phyloP scores from a whole-genome alignment of 306 rosid species.

The Cucumis hystrix region DNA sequence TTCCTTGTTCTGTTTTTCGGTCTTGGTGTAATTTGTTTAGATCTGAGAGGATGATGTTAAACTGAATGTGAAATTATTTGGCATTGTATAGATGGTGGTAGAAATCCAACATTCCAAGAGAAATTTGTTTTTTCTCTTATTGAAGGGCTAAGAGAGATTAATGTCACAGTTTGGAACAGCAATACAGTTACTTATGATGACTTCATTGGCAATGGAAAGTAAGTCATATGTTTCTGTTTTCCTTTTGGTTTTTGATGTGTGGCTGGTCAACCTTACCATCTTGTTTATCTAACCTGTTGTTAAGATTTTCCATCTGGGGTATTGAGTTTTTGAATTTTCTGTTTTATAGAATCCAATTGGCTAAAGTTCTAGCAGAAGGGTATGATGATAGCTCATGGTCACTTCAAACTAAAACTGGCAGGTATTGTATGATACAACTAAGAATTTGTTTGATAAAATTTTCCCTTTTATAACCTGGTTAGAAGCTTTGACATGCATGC shows the following conservation, averaged over 20 bases:
- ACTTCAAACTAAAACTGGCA: conserved; percentile 72
- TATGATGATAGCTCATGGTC: conserved; percentile 71
- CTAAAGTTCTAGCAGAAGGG: conserved; percentile 69
- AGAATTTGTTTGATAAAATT: neutral
- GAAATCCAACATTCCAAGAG: conserved; percentile 58
- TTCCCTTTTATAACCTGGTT: neutral
- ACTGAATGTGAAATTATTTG: neutral
- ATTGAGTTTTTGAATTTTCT: conserved; percentile 4
- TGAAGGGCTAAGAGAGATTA: conserved; percentile 73
- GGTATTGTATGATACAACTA: conserved; percentile 27
- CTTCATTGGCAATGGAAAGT: conserved; percentile 79
- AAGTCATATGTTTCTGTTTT: neutral
- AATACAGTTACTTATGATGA: conserved; percentile 56
- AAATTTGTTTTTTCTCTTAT: conserved; percentile 52
- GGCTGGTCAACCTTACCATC: neutral
- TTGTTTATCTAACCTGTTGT: neutral
- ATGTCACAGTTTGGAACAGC: conserved; percentile 76
- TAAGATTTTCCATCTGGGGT: neutral
- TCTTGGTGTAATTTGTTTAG: neutral
- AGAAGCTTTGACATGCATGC: neutral
- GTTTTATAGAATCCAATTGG: conserved; percentile 41
- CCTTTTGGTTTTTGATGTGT: neutral
- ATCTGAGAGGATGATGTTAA: conserved; percentile 1
- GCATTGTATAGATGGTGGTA: conserved; percentile 51
- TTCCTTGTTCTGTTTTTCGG: neutral